Evolutionary conservation across 2,329 filamentous ascomycete species (phyloP).

Genomic region (Colletotrichum endophyticum): DNA sequence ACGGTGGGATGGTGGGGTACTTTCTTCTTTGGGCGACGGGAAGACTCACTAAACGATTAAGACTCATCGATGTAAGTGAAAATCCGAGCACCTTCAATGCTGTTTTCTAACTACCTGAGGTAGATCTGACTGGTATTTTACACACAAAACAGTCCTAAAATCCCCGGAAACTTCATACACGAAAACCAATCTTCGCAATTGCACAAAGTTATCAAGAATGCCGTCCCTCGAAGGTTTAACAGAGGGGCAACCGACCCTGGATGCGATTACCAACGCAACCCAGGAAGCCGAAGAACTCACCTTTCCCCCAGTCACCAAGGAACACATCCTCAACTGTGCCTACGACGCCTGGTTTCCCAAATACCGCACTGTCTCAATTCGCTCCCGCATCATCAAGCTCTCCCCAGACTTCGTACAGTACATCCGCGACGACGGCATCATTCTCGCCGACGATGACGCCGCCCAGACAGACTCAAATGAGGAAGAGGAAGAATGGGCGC

Average conservation of each 20-base stretch:
- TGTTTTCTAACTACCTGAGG: background rate
- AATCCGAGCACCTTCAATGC: background rate
- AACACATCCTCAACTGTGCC: constrained; percentile 92
- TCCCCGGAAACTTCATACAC: background rate
- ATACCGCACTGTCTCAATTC: constrained; percentile 78
- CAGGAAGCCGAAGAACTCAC: constrained; percentile 46
- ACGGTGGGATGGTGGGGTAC: constrained; percentile 12
- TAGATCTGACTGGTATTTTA: background rate
- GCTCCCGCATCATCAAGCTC: constrained; percentile 83
- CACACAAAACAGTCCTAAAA: background rate
- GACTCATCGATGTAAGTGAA: constrained; percentile 20
- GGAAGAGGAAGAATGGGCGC: constrained; percentile 57
- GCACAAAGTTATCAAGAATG: constrained; percentile 27
- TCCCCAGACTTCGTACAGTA: constrained; percentile 80
- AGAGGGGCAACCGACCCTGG: constrained; percentile 13
- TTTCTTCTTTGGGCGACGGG: constrained; percentile 11
- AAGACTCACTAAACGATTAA: constrained; percentile 13
- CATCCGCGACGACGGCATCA: constrained; percentile 89
- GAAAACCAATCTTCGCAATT: background rate
- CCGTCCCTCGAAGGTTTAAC: constrained; percentile 31
- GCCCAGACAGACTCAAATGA: constrained; percentile 56
- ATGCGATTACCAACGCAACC: constrained; percentile 4
- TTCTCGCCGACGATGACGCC: constrained; percentile 74
- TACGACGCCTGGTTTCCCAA: constrained; percentile 91
- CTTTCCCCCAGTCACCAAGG: constrained; percentile 83